phyloP scores from a whole-genome alignment of 306 rosid genomes.

The Vigna trinervia region DNA sequence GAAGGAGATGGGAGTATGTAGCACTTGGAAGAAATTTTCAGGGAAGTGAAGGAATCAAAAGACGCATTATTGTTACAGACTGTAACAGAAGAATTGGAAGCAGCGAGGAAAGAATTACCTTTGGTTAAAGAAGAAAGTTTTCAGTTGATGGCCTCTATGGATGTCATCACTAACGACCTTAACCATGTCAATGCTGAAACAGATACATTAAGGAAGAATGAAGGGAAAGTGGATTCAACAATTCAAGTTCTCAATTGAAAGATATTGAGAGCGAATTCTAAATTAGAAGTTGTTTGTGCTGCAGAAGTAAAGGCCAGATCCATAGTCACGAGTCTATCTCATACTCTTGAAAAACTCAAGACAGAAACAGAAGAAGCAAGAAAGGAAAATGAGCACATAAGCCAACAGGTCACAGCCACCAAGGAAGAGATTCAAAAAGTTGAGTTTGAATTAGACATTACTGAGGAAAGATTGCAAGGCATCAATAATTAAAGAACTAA shows the following conservation, averaged over 20 bases:
- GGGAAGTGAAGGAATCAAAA: conserved; percentile 50
- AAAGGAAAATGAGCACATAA: conserved; percentile 58
- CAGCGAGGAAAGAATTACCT: conserved; percentile 71
- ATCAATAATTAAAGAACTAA: background rate
- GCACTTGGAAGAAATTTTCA: conserved; percentile 42
- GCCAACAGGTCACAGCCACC: conserved; percentile 53
- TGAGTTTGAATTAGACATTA: conserved; percentile 63
- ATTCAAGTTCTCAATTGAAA: conserved; percentile 67
- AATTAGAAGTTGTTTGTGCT: conserved; percentile 70
- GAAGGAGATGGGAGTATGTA: conserved; percentile 50
- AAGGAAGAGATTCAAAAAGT: conserved; percentile 57
- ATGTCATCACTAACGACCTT: conserved; percentile 80
- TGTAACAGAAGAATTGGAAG: conserved; percentile 61
- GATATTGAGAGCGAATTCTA: conserved; percentile 77
- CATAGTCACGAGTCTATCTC: conserved; percentile 57
- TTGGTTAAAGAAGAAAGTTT: conserved; percentile 69
- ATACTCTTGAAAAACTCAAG: conserved; percentile 67
- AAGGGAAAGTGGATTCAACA: conserved; percentile 52
- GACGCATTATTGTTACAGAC: conserved; percentile 47
- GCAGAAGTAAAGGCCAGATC: conserved; percentile 73
- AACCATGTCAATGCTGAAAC: conserved; percentile 61
- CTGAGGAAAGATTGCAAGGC: conserved; percentile 67
- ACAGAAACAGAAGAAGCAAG: conserved; percentile 60
- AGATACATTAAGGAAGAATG: conserved; percentile 56
- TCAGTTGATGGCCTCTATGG: conserved; percentile 87